Base-by-base conservation (phyloP, 2,329 filamentous ascomycete genomes). In the Colletotrichum tropicicola region DNA sequence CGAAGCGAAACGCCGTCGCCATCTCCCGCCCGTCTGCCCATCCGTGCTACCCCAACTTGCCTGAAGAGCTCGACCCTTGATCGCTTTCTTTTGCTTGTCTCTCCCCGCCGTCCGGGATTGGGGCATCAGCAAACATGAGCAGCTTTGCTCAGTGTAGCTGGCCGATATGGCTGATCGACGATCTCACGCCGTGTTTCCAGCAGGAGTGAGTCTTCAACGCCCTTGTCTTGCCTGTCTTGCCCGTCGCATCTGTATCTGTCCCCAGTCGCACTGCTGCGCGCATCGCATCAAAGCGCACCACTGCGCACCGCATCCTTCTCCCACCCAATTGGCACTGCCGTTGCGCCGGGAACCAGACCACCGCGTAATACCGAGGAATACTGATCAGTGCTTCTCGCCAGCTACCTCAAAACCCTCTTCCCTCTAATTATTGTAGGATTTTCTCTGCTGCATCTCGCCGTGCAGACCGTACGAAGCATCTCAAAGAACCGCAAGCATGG, bases 381-480 rank as follows among this genome's bases (percentile, higher is more conserved):
- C 63, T 66, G n/a, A 66, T 19, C 25, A 9, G 45, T 32, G 57
- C 23, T 47, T 53, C 58, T 65, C 21, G 68, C 17, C 75, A 95
- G 92, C 77, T 94, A 92, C 77, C 86, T 97, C 57, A 90, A 92
- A 78, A 88, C 92, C 66, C 82, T 97, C 48, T 84, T 98, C 58
- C 96, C 96, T 58, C 82, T 96, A 66, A 80, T 90, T 66, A 83
- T 91, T 62, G 87, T 94, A 77, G 85, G 80, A 68, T 71, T 91
- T 25, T 98, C 96, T 6, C 76, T 94, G 69, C 75, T 92, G 55
- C 83, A 89, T 70, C 85, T 97, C 60, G 70, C 85, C 63, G 74
- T 85, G 70, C 88, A 90, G 73, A 80, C 85, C 70, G 76, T 88
- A 68, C 81, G 83, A 65, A 85, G 85, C 61, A 81, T 82, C 67